Evolutionary conservation across 352 stramenopile species (phyloP), one percentile per base, ranked within the genome.

Genomic region (Pythium sukuiense): DNA sequence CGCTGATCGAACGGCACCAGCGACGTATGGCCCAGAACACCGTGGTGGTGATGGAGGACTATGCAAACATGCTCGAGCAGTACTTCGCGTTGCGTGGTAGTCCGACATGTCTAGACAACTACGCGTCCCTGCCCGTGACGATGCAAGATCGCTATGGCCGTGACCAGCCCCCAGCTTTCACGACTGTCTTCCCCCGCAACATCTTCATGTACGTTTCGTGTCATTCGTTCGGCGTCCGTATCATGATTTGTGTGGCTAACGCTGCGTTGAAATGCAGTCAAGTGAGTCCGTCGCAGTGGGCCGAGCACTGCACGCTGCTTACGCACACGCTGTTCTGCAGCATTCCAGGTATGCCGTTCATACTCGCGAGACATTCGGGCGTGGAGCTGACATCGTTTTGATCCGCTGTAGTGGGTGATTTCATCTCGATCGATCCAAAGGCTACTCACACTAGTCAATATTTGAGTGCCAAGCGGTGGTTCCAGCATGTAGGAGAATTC

Each of bases 261-360:
- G 18, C 0, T 53, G 2, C 20, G 14, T 43, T n/a, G n/a, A 59
- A 12, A 11, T 53, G 30, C 35, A 92, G 83, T 1, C 77, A 81
- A 59, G 70, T 87, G 9, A 74, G 89, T 32, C 70, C 88, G 46
- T 75, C 79, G 11, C 72, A 80, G 20, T 96, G 80, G 77, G 82
- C 83, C 0, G 67, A 87, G 53, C 85, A 95, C 13, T 93, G 85
- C 67, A 96, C 88, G 4, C 64, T 96, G 18, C 50, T 95, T 27
- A 90, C 85, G 0, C 88, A 96, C 66, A 81, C 85, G 7, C 59
- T 96, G 1, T 96, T 96, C 62, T 85, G 77, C 56, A 83, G 72
- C 41, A 94, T 96, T 56, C 85, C 88, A 72, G 76, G 87, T 90
- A 72, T 29, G 61, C 35, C 6, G 43, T 50, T 50, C 16, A 53